phyloP scores from a whole-genome alignment of 1,284 basidiomycete genomes.

The Trametes versicolor region DNA sequence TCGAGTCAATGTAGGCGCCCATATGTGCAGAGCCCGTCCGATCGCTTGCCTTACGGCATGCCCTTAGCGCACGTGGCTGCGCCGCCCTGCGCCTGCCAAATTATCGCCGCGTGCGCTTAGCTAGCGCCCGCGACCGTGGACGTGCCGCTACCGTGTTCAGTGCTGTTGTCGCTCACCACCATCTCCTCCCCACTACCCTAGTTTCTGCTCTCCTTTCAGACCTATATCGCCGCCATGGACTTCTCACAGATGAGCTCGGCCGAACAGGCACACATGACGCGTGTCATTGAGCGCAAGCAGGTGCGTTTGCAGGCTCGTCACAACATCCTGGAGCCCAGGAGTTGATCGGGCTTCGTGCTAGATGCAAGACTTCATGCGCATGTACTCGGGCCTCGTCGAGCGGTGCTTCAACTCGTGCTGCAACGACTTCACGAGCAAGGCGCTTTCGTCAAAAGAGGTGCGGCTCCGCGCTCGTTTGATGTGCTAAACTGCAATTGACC shows the following conservation, averaged over 20 bases:
- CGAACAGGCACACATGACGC: constrained; percentile 92
- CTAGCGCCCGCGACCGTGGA: not conserved
- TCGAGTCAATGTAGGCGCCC: constrained; percentile 25
- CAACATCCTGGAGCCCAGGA: constrained; percentile 1
- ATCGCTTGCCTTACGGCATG: constrained; percentile 9
- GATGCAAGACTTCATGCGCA: constrained; percentile 98
- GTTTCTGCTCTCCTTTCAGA: not conserved
- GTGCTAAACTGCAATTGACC: constrained; percentile 10
- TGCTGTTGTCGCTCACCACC: constrained; percentile 8
- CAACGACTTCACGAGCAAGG: constrained; percentile 97
- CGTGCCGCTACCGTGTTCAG: not conserved
- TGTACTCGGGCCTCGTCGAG: constrained; percentile 97
- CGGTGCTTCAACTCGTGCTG: constrained; percentile 95
- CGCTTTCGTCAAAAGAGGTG: constrained; percentile 94
- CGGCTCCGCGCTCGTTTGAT: constrained; percentile 31
- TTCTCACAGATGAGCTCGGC: constrained; percentile 85
- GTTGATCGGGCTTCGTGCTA: constrained; percentile 47
- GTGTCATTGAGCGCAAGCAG: constrained; percentile 94
- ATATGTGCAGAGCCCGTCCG: constrained; percentile 11
- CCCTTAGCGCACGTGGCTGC: constrained; percentile 15
- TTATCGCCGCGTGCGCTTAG: not conserved
- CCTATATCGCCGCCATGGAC: constrained; percentile 66
- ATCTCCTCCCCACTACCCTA: not conserved
- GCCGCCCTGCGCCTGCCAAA: not conserved
- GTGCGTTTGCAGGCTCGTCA: constrained; percentile 51